Percentiles rank a stretch among this genome's conserved stretches.
Evolutionary conservation across 2,329 filamentous ascomycete species (phyloP).

Genomic region (Eutypella sp.): DNA sequence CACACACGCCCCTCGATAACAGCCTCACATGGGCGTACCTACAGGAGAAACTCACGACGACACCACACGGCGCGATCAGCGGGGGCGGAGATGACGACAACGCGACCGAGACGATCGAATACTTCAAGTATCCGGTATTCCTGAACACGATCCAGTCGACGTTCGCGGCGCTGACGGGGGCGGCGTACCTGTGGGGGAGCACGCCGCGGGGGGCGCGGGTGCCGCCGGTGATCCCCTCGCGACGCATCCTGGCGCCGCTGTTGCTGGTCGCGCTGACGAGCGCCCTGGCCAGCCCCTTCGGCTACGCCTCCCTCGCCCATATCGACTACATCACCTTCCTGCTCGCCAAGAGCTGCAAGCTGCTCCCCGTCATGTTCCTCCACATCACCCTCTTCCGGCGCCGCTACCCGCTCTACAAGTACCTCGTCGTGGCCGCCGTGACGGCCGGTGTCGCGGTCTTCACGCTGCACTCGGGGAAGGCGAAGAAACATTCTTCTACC

Average conservation of each 20-base stretch:
- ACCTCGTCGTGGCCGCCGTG: conserved; percentile 84
- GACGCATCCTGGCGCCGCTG: conserved; percentile 70
- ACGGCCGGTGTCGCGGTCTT: conserved; percentile 92
- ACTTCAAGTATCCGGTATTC: conserved; percentile 91
- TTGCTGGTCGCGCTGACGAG: conserved; percentile 81
- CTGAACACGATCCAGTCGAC: conserved; percentile 93
- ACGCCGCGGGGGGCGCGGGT: conserved; percentile 46
- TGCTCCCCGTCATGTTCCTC: conserved; percentile 96
- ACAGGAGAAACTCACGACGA: conserved; percentile 96
- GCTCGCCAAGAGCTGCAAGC: conserved; percentile 95
- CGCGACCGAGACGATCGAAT: conserved; percentile 56
- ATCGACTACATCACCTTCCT: conserved; percentile 99
- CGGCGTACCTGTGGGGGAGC: conserved; percentile 69
- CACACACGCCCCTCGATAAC: background rate
- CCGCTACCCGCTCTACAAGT: conserved; percentile 92
- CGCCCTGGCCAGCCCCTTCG: conserved; percentile 89
- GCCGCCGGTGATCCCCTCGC: conserved; percentile 70
- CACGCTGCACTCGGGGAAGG: conserved; percentile 72
- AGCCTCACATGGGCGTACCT: conserved; percentile 94
- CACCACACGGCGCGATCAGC: conserved; percentile 64
- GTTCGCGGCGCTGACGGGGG: conserved; percentile 79
- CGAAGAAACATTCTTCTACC: conserved; percentile 31
- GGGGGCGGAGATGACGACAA: no score
- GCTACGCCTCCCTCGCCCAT: conserved; percentile 85
- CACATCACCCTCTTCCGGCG: conserved; percentile 89